Evolutionary conservation across 176 grass and related monocot species (phyloP).

Genomic region (Oryza rufipogon): DNA sequence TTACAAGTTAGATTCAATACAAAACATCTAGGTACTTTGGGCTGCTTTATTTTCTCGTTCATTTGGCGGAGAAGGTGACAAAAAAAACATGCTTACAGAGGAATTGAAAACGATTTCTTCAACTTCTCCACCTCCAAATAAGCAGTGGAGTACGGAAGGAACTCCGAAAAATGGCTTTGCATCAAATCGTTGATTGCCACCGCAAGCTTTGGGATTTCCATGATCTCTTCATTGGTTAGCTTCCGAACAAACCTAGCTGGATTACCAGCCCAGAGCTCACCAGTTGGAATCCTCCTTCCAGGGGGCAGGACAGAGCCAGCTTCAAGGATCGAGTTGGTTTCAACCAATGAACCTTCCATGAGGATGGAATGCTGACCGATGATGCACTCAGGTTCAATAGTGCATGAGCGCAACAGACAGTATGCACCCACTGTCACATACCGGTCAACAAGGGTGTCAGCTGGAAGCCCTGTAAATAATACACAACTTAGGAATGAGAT

Average conservation of each 20-base stretch:
- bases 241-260: conserved; percentile 84
- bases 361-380: conserved; percentile 93
- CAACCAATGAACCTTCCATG: conserved; percentile 97
- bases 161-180: conserved; percentile 96
- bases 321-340: conserved; percentile 97
- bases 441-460: conserved; percentile 86
- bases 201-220: conserved; percentile 90
- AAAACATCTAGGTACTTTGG: conserved; percentile 48
- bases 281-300: conserved; percentile 82
- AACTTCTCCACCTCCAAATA: conserved; percentile 98
- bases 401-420: conserved; percentile 89
- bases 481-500: conserved; percentile 21
- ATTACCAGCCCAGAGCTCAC: conserved; percentile 94
- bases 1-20: conserved; percentile 44
- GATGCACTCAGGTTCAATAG: conserved; percentile 94
- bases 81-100: conserved; percentile 54
- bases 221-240: conserved; percentile 86
- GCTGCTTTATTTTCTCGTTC: conserved; percentile 51
- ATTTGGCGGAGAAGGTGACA: background rate
- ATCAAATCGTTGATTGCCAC: conserved; percentile 95
- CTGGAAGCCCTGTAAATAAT: conserved; percentile 75
- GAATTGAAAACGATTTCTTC: conserved; percentile 67
- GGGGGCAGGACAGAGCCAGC: conserved; percentile 89
- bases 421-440: conserved; percentile 93
- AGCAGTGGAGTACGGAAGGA: conserved; percentile 86